Base-by-base conservation (phyloP, 2,329 filamentous ascomycete species). In the Chaetomium olivaceum region DNA sequence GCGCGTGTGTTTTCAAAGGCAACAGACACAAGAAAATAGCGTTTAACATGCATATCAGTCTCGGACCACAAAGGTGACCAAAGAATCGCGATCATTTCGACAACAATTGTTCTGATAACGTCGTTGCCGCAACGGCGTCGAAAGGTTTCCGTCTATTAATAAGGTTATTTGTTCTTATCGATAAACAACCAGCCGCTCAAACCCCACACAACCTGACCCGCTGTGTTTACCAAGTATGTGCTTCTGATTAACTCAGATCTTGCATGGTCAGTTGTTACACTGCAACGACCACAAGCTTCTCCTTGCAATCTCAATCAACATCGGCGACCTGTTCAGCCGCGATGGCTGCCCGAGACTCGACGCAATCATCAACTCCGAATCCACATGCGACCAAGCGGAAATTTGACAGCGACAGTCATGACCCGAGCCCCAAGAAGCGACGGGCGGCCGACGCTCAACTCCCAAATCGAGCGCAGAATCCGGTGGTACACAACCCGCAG, bases 311-410 rank as follows among this genome's bases (percentile, higher is more conserved):
- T 31, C 51, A 1, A 12, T 11, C 31, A 39, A 39, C 31, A 25
- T 14, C 25, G 33, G 46, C 33, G 23, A 50, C 25, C 16, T n/a
- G 16, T 6, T 57, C 23, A 31, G 3, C 50, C 29, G 48, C 56
- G 39, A 68, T 63, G 64, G 55, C 62, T 16, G 9, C 58, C 4
- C 51, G 58, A 39, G 29, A 60, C 11, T 19, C 54, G n/a, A 43
- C 55, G 5, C 63, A 12, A 19, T 19, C 46, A 5, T 33, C 46
- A 9, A 2, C 27, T 7, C 16, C 29, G 9, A 61, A 43, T 46
- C n/a, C 12, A n/a, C 33, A 54, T 12, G 6, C 58, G 12, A 25
- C 61, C 58, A 72, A 72, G 36, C 69, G 71, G 19, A 72, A 70
- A 66, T 59, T 63, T 19, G 55, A 21, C 36, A 65, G 36, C 67